A percentile compares a stretch with the other conserved stretches of the same genome.
Conservation (phyloP, 225 moss, liverwort and hornwort species). For the Bryoerythrophyllum caledonicum region DNA sequence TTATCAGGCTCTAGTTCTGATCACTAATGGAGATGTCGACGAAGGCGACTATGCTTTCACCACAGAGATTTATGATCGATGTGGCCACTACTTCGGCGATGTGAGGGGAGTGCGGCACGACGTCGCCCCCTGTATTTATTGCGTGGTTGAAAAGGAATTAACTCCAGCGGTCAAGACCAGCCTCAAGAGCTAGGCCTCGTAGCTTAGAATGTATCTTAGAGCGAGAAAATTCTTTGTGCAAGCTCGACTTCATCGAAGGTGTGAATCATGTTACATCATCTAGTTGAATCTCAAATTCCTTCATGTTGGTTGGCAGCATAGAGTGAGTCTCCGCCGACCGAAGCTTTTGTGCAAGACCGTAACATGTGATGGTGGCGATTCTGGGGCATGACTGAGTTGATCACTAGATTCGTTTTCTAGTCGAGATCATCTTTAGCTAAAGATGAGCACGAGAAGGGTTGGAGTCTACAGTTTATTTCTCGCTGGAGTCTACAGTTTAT, state of each 20-base stretch:
- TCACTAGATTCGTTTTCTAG: too few species aligned
- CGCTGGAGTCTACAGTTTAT: too few species aligned
- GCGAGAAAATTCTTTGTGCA: too few species aligned
- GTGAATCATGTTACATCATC: too few species aligned
- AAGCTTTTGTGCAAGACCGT: constrained; percentile 22
- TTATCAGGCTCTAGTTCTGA: constrained; percentile 15
- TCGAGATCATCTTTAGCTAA: too few species aligned
- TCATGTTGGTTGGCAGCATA: not conserved
- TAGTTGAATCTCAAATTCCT: not conserved
- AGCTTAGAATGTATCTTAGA: not conserved
- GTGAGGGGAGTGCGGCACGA: fast-evolving
- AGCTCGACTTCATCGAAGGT: too few species aligned
- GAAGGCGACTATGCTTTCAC: constrained; percentile 26
- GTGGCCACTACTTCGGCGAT: constrained; percentile 9
- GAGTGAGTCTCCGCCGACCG: not conserved
- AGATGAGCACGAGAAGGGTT: constrained; percentile 8
- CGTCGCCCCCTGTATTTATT: not conserved
- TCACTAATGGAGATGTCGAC: constrained; percentile 17
- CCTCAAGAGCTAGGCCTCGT: not conserved
- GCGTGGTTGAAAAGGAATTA: not conserved
- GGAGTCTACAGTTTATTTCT: too few species aligned
- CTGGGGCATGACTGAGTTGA: too few species aligned
- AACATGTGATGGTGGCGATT: too few species aligned
- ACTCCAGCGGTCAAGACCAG: not conserved
- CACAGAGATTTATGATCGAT: constrained; percentile 28